These are phyloP conservation scores for Epichloe sp. DNA, from an alignment of 2,329 filamentous ascomycete species.

Conservation along the genomic window DNA sequence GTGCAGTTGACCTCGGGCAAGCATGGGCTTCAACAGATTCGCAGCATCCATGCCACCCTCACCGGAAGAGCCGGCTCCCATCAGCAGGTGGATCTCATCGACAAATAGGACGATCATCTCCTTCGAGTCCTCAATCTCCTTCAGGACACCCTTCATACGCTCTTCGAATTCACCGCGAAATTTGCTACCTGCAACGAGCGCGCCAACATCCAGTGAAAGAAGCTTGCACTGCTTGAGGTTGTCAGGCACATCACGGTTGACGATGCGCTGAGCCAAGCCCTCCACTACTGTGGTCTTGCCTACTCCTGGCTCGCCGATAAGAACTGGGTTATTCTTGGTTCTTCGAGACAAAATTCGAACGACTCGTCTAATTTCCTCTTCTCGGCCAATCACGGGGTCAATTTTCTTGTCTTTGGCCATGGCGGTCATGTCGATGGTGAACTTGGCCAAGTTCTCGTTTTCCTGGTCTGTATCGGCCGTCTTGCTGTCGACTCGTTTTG, in stretches of 20 bases:
- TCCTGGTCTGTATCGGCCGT: constrained; percentile 88
- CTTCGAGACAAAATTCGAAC: constrained; percentile 83
- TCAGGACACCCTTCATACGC: constrained; percentile 96
- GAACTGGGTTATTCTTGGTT: constrained; percentile 97
- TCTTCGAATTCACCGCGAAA: constrained; percentile 98
- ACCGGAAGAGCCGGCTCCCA: constrained; percentile 89
- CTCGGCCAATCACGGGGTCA: constrained; percentile 90
- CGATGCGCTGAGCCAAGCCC: constrained; percentile 86
- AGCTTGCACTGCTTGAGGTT: constrained; percentile 89
- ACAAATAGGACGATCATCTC: constrained; percentile 98
- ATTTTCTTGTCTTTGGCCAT: constrained; percentile 96
- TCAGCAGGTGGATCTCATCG: constrained; percentile 95
- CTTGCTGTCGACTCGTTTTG: constrained; percentile 86
- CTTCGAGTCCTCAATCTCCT: constrained; percentile 88
- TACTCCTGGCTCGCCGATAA: constrained; percentile 96
- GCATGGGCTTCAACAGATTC: constrained; percentile 95
- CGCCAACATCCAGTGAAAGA: constrained; percentile 88
- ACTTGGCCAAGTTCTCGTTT: constrained; percentile 92
- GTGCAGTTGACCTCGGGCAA: constrained; percentile 90
- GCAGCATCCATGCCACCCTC: constrained; percentile 98
- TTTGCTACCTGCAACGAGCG: constrained; percentile 92
- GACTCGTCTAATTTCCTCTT: constrained; percentile 88
- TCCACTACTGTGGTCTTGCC: constrained; percentile 98
- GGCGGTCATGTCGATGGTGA: constrained; percentile 96
- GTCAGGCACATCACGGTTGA: constrained; percentile 92